A percentile compares a stretch with the other conserved stretches of the same genome.
These are phyloP conservation scores for Lactifluus volemus DNA, from an alignment of 768 basidiomycete genomes.

Conservation along the genomic window DNA sequence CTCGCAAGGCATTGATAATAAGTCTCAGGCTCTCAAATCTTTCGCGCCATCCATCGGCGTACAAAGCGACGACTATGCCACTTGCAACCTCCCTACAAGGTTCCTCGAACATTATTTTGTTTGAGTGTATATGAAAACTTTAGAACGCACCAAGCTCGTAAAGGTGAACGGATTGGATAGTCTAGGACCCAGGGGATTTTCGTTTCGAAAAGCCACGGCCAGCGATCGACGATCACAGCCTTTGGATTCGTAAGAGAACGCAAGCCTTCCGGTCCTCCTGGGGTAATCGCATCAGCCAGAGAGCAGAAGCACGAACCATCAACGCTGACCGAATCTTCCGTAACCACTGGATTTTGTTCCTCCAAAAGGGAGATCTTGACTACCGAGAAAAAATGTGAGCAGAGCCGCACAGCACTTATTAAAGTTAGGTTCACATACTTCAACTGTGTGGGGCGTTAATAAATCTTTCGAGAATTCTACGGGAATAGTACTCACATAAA, in stretches of 20 bases:
- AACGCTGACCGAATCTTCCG: conserved; percentile 72
- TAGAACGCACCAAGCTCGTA: conserved; percentile 59
- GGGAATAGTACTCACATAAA: conserved; percentile 50
- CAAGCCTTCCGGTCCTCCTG: conserved; percentile 90
- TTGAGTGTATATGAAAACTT: neutral
- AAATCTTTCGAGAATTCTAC: conserved; percentile 2
- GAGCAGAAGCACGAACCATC: conserved; percentile 2
- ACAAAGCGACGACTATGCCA: conserved; percentile 40
- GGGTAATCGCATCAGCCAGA: conserved; percentile 5
- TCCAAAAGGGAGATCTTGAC: conserved; percentile 93
- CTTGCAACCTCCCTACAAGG: conserved; percentile 40
- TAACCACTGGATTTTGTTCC: conserved; percentile 89
- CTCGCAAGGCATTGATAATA: conserved; percentile 32
- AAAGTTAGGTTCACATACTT: conserved; percentile 42
- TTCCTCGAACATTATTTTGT: neutral
- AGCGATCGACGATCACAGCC: conserved; percentile 77
- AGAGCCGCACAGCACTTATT: conserved; percentile 11
- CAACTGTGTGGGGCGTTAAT: conserved; percentile 35
- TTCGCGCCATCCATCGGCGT: conserved; percentile 40
- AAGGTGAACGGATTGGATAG: conserved; percentile 72
- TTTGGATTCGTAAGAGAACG: conserved; percentile 84
- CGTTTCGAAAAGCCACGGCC: conserved; percentile 78
- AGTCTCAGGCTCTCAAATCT: conserved; percentile 34
- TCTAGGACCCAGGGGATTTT: conserved; percentile 78
- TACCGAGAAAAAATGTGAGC: conserved; percentile 27